These are phyloP conservation scores for Monosporascus sp. DNA, from an alignment of 2,329 filamentous ascomycete genomes.

Conservation along the genomic window DNA sequence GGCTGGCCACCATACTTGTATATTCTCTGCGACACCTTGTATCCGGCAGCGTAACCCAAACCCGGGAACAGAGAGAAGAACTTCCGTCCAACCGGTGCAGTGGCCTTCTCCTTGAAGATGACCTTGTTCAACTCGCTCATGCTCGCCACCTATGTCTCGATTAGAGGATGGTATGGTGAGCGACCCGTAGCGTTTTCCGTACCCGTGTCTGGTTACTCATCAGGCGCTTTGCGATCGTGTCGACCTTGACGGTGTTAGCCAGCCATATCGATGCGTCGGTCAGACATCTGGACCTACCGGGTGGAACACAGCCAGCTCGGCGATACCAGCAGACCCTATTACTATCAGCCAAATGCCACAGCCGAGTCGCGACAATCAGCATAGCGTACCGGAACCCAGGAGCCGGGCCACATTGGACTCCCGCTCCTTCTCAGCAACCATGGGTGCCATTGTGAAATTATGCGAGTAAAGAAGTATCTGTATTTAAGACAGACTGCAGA, in stretches of 20 bases:
- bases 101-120: slow-evolving; percentile 87
- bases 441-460: slow-evolving; percentile 53
- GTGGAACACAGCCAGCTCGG: slow-evolving; percentile 69
- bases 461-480: neutral
- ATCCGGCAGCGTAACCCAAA: slow-evolving; percentile 93
- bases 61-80: slow-evolving; percentile 96
- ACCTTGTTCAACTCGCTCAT: slow-evolving; percentile 71
- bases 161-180: slow-evolving; percentile 5
- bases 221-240: slow-evolving; percentile 96
- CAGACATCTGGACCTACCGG: slow-evolving; percentile 39
- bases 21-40: slow-evolving; percentile 95
- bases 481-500: neutral
- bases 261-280: slow-evolving; percentile 3
- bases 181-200: slow-evolving; percentile 14
- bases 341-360: slow-evolving; percentile 4
- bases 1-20: slow-evolving; percentile 99
- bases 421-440: slow-evolving; percentile 52
- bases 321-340: slow-evolving; percentile 53
- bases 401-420: slow-evolving; percentile 87
- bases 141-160: slow-evolving; percentile 14
- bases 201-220: slow-evolving; percentile 94
- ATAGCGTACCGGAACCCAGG: slow-evolving; percentile 73
- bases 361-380: neutral
- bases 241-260: slow-evolving; percentile 57
- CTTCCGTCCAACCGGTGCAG: slow-evolving; percentile 64